Evolutionary conservation across 768 basidiomycete species (phyloP), one percentile per base, ranked within the genome.

Genomic region (Tubosaeta sp.): DNA sequence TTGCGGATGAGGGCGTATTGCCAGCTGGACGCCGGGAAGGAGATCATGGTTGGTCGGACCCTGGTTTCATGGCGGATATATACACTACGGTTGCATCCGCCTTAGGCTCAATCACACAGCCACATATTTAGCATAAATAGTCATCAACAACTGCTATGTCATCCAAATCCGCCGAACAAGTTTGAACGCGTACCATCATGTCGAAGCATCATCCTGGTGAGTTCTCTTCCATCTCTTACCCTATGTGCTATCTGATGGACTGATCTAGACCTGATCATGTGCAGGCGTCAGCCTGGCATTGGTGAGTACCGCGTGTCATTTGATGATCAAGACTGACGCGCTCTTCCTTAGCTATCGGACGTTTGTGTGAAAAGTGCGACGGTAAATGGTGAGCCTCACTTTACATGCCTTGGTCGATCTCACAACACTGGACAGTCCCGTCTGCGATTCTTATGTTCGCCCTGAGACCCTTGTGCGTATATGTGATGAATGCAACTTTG

Each of bases 401-500:
- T 46, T 25, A 12, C 39, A 12, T 9, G 26, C 16, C 5, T 29
- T 13, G 4, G 22, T n/a, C 12, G 25, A 26, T 27, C 35, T 6
- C 0, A 33, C 51, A 6, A 57, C n/a, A 43, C 51, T 25, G 35
- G 38, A 22, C 5, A 99, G 95, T 70, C 95, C 95, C 9, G 91
- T 97, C 42, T 99, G 95, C 75, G 95, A 99, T 75, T 97, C 95
- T 51, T 98, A 98, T 73, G 97, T 99, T 57, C 84, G 97, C 62
- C 97, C 97, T 62, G 95, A 95, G 73, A 98, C 95, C 22, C 80
- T 98, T 58, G 97, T 98, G 53, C 84, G 95, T 57, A 97, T 97
- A 60, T 99, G 97, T 71, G 97, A 99, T 68, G 97, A 99, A 75
- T 99, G 97, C 73, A 98, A 98, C 71, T 99, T 98, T 74, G 91